phyloP scores from a whole-genome alignment of 2,329 filamentous ascomycete species.

The Cryphonectria parasitica region DNA sequence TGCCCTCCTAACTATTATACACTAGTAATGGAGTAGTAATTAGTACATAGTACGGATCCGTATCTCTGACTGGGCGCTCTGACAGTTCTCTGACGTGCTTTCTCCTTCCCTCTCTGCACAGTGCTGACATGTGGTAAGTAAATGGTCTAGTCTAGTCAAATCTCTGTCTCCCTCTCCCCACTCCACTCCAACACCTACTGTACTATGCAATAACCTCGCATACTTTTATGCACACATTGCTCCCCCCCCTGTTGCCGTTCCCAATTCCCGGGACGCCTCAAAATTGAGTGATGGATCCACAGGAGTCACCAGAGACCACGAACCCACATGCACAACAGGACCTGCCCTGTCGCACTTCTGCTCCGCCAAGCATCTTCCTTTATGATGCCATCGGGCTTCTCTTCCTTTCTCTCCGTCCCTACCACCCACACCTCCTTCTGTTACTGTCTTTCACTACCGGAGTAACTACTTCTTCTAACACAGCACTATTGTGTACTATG shows the following conservation, averaged over 20 bases:
- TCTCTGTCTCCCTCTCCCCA: no score
- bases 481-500: not conserved
- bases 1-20: not conserved
- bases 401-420: not conserved
- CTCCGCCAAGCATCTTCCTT: not conserved
- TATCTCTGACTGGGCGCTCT: not conserved
- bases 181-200: not conserved
- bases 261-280: slow-evolving; percentile 12
- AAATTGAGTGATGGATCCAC: no score
- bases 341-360: not conserved
- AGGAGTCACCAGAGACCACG: not conserved
- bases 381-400: not conserved
- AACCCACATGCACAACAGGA: not conserved
- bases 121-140: not conserved
- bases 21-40: not conserved
- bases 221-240: not conserved
- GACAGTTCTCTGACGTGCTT: not conserved
- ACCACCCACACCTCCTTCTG: not conserved
- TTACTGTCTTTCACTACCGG: no score
- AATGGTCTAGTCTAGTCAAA: no score
- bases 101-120: not conserved
- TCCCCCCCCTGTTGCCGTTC: slow-evolving; percentile 6
- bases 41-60: not conserved
- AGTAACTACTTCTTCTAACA: not conserved
- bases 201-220: not conserved